A percentile compares a stretch with the other conserved stretches of the same genome.
Conservation (phyloP, 179 eudicot genomes). For the Spinacia oleracea region DNA sequence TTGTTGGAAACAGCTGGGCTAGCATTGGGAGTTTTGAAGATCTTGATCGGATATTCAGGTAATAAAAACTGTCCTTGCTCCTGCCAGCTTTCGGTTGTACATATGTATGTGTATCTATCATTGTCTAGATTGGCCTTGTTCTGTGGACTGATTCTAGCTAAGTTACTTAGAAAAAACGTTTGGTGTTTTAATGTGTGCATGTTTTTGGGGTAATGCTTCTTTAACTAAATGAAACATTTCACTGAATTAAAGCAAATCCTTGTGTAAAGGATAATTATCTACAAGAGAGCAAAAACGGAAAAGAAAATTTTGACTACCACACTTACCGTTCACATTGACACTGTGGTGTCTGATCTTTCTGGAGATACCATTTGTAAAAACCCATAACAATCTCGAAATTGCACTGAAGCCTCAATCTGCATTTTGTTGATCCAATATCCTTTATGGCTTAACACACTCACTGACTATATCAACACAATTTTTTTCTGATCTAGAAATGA, state of each 20-base stretch:
- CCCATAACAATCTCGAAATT: background rate
- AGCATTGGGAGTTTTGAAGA: constrained; percentile 88
- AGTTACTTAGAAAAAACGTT: background rate
- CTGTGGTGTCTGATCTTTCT: background rate
- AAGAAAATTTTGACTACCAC: background rate
- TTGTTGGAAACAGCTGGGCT: constrained; percentile 77
- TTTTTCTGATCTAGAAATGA: background rate
- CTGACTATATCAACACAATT: background rate
- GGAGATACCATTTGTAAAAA: background rate
- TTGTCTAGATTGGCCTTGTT: background rate
- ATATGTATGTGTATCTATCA: background rate
- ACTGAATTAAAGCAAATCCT: background rate
- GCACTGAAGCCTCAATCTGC: background rate
- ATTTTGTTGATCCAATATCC: background rate
- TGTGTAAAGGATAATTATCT: background rate
- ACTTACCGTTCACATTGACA: background rate
- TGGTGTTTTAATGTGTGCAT: background rate
- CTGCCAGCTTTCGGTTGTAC: background rate
- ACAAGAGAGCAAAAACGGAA: background rate
- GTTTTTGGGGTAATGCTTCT: background rate
- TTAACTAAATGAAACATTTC: background rate
- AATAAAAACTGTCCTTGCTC: constrained; percentile 27
- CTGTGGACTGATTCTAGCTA: background rate
- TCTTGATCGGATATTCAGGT: constrained; percentile 88
- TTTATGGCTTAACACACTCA: background rate